Evolutionary conservation across 306 rosid species (phyloP).

Genomic region (Luffa acutangula): DNA sequence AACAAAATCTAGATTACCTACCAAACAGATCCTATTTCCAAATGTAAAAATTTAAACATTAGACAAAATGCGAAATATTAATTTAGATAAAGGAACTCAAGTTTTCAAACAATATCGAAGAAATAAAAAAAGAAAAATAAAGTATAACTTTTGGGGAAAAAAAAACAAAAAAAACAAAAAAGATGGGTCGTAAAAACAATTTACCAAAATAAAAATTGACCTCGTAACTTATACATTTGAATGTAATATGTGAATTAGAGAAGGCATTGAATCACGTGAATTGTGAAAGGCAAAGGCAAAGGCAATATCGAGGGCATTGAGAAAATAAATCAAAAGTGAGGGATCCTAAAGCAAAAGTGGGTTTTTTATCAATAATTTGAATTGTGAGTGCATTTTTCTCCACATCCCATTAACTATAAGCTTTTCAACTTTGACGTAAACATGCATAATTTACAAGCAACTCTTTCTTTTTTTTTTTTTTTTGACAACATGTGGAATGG

Average conservation of each 20-base stretch:
- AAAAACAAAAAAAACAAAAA: neutral
- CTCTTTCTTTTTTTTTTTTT: no score
- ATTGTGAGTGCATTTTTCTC: constrained; percentile 1
- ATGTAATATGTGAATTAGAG: neutral
- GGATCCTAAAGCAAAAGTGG: neutral
- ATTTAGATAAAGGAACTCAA: neutral
- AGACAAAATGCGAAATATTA: no score
- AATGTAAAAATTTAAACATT: no score
- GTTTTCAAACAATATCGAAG: neutral
- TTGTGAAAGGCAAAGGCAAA: neutral
- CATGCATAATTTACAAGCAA: neutral
- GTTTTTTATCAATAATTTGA: neutral
- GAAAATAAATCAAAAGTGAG: neutral
- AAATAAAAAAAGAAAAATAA: neutral
- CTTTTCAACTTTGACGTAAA: neutral
- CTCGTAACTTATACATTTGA: neutral
- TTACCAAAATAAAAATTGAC: neutral
- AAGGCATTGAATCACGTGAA: neutral
- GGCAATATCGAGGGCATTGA: neutral
- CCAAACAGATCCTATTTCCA: no score
- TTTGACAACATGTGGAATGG: no score
- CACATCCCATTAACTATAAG: neutral
- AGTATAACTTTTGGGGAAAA: neutral
- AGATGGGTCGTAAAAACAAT: neutral
- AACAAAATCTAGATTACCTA: no score